These are phyloP conservation scores for Mucor indicus DNA, from an alignment of 371 early-diverging fungal species.

Conservation along the genomic window DNA sequence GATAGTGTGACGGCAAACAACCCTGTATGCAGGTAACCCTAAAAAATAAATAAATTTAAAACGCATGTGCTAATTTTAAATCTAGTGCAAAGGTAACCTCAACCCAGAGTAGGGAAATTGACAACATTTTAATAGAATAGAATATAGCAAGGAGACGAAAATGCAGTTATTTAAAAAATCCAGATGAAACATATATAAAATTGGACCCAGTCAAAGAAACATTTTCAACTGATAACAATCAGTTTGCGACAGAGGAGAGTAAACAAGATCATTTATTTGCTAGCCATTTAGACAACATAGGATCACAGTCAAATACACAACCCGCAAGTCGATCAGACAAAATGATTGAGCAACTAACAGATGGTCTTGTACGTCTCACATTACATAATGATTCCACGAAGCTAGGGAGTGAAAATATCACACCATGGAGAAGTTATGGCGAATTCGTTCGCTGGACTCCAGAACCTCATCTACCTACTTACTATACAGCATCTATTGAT, in stretches of 20 bases:
- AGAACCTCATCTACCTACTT: slow-evolving; percentile 21
- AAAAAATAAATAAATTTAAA: neutral
- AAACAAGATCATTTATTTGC: slow-evolving; percentile 30
- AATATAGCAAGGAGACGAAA: slow-evolving; percentile 41
- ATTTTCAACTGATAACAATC: neutral
- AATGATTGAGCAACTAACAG: slow-evolving; percentile 43
- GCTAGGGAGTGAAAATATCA: slow-evolving; percentile 14
- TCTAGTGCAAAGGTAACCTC: slow-evolving; percentile 47
- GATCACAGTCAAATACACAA: neutral
- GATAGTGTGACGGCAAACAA: slow-evolving; percentile 49
- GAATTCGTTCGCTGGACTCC: slow-evolving; percentile 27
- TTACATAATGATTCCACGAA: slow-evolving; percentile 26
- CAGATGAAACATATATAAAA: slow-evolving; percentile 47
- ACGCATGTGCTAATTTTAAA: neutral
- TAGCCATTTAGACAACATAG: slow-evolving; percentile 1
- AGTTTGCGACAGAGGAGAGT: too few species aligned
- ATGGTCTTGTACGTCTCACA: slow-evolving; percentile 34
- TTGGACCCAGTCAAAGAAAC: slow-evolving; percentile 31
- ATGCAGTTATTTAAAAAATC: slow-evolving; percentile 45
- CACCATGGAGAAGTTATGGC: slow-evolving; percentile 29
- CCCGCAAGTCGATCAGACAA: slow-evolving; percentile 32
- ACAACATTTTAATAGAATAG: neutral
- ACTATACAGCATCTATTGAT: slow-evolving; percentile 33
- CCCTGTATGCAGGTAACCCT: slow-evolving; percentile 53
- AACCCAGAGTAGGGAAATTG: neutral